Base-by-base conservation (phyloP, 2,329 filamentous ascomycete species). In the Ceratocystis diversiconidia region DNA sequence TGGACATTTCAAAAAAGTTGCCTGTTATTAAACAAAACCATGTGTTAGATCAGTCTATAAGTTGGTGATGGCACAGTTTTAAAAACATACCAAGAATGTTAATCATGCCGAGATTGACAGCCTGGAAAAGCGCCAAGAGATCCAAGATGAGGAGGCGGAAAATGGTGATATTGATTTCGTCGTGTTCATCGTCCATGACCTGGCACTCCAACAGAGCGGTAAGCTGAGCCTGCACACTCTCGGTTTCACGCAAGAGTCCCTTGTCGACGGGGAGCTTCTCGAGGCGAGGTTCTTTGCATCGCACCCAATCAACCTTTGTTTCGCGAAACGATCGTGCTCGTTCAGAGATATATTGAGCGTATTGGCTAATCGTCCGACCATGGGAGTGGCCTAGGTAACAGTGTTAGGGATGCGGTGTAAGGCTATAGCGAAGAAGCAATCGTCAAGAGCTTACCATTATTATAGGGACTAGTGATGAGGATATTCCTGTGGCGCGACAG, bases 1-100 rank as follows among this genome's bases (percentile, higher is more conserved):
- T 90, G 62, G 94, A 96, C 88, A 99, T 92, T 77, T 99, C 94
- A 72, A 99, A 99, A 75, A 97, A 99, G 75, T 95, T 90, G 71
- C 94, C 91, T 95, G 69, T 41, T 28, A 69, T 41, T 28, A 55
- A 69, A 25, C 2, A 68, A 67, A 68, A 68, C 67, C 2, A 52
- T 12, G 52, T 7, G 52, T 62, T 64, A 57, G 22, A 19, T 55
- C 30, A 15, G 12, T 5, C 57, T 12, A 22, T 28, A 2, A 43
- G 30, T 17, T 15, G 30, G 32, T 43, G 22, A 1, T 30, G 3
- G n/a, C 15, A 1, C 55, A 57, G 36, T 12, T 41, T 5, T 12
- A 41, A 41, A 52, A 63, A 72, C 84, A 69, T 79, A 95, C 92
- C 90, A 66, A 99, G 79, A 67, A 99, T 90, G 75, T 95, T 96